Conservation (phyloP, 345 rosid species). For the Cardamine occulta region DNA sequence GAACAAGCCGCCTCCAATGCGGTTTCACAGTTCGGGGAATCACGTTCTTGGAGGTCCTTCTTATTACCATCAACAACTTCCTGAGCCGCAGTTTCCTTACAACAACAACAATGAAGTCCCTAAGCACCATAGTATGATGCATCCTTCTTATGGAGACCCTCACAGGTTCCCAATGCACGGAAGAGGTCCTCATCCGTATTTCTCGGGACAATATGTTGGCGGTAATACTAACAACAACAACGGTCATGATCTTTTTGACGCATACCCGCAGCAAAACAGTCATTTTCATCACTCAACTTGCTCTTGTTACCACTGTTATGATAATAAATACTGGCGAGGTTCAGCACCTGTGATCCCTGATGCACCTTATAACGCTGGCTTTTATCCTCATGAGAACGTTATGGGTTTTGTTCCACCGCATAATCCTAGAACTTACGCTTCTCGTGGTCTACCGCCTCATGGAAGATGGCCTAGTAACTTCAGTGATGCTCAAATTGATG, state of each 20-base stretch:
- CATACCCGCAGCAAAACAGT: slow-evolving; percentile 54
- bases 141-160: slow-evolving; percentile 55
- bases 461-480: slow-evolving; percentile 70
- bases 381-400: slow-evolving; percentile 57
- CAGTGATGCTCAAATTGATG: slow-evolving; percentile 53
- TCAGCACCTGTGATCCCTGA: slow-evolving; percentile 54
- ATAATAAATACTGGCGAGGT: slow-evolving; percentile 52
- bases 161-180: slow-evolving; percentile 57
- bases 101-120: slow-evolving; percentile 50
- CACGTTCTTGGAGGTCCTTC: slow-evolving; percentile 51
- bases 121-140: slow-evolving; percentile 47
- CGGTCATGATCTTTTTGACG: slow-evolving; percentile 56
- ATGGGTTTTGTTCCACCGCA: slow-evolving; percentile 54
- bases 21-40: slow-evolving; percentile 55
- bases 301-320: slow-evolving; percentile 72
- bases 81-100: slow-evolving; percentile 55
- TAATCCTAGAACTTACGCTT: slow-evolving; percentile 48
- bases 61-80: slow-evolving; percentile 51
- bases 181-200: slow-evolving; percentile 52
- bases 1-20: slow-evolving; percentile 49
- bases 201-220: slow-evolving; percentile 61
- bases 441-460: slow-evolving; percentile 53
- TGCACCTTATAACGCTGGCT: slow-evolving; percentile 51
- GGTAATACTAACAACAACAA: slow-evolving; percentile 23
- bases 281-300: slow-evolving; percentile 69